Percentiles rank a stretch among this genome's conserved stretches.
These are phyloP conservation scores for Coemansia sp. DNA, from an alignment of 192 early-diverging fungal species.

Conservation along the genomic window DNA sequence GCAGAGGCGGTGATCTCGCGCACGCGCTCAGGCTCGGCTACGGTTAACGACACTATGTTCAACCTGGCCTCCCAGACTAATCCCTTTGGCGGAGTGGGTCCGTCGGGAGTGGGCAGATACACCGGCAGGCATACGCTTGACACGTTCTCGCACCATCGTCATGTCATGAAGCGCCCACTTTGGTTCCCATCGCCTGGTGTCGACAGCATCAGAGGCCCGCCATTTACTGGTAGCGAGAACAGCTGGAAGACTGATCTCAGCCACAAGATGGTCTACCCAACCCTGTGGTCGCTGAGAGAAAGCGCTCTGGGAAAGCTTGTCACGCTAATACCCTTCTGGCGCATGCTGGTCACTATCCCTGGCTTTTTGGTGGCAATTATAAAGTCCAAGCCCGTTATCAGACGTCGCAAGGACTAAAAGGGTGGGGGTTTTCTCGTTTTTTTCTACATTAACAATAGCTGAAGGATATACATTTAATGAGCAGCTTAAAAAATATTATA, in stretches of 20 bases:
- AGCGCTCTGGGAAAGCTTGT: slow-evolving; percentile 24
- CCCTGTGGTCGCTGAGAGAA: slow-evolving; percentile 21
- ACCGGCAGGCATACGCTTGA: slow-evolving; percentile 80
- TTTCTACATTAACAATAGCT: slow-evolving; percentile 1
- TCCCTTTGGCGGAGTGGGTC: slow-evolving; percentile 91
- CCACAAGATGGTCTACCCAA: slow-evolving; percentile 28
- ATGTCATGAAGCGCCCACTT: slow-evolving; percentile 57
- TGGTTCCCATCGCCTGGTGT: slow-evolving; percentile 47
- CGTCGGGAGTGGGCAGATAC: slow-evolving; percentile 86
- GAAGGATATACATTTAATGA: background rate
- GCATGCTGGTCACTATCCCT: slow-evolving; percentile 31
- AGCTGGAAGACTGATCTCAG: slow-evolving; percentile 41
- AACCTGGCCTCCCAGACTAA: slow-evolving; percentile 59
- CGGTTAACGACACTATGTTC: slow-evolving; percentile 82
- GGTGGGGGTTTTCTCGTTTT: background rate
- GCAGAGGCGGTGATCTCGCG: slow-evolving; percentile 65
- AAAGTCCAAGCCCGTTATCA: slow-evolving; percentile 25
- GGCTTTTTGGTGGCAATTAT: slow-evolving; percentile 34
- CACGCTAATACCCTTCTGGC: slow-evolving; percentile 50
- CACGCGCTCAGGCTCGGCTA: slow-evolving; percentile 76
- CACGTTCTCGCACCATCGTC: slow-evolving; percentile 78
- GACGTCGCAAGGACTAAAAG: slow-evolving; percentile 8
- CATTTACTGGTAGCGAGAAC: slow-evolving; percentile 28
- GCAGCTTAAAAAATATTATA: background rate
- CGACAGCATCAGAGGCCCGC: slow-evolving; percentile 44